These are phyloP conservation scores for Solidago caesia DNA, from an alignment of 129 eudicot genomes.

Conservation along the genomic window DNA sequence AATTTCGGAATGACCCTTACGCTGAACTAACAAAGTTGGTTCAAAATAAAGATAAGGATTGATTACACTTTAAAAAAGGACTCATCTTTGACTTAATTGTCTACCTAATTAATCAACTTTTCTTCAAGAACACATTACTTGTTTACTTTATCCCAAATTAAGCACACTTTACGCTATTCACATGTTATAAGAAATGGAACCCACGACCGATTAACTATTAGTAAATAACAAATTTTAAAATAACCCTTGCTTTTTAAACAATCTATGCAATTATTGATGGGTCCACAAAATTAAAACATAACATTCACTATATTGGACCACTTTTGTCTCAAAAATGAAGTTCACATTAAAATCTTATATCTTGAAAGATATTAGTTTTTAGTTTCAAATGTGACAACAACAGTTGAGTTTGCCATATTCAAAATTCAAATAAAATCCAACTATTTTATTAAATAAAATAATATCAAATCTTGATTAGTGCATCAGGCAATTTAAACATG, in stretches of 20 bases:
- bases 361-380: slow-evolving; percentile 8
- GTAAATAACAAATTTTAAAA: slow-evolving; percentile 24
- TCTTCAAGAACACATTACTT: slow-evolving; percentile 32
- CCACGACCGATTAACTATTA: slow-evolving; percentile 22
- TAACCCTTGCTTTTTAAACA: slow-evolving; percentile 37
- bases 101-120: slow-evolving; percentile 26
- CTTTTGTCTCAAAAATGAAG: slow-evolving; percentile 18
- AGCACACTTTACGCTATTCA: slow-evolving; percentile 28
- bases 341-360: neutral
- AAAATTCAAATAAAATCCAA: slow-evolving; percentile 12
- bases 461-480: neutral
- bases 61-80: slow-evolving; percentile 19
- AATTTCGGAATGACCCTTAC: slow-evolving; percentile 17
- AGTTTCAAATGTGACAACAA: slow-evolving; percentile 20
- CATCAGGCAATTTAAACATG: no score
- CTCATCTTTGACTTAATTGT: slow-evolving; percentile 14
- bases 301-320: slow-evolving; percentile 9
- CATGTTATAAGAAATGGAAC: slow-evolving; percentile 25
- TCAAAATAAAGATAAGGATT: slow-evolving; percentile 21
- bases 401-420: slow-evolving; percentile 12
- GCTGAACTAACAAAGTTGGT: neutral
- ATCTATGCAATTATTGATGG: slow-evolving; percentile 35
- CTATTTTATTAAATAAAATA: neutral
- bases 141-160: slow-evolving; percentile 30
- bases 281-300: slow-evolving; percentile 28